Evolutionary conservation across 164 flowering plant species (phyloP).

Genomic region (Akebia trifoliata): DNA sequence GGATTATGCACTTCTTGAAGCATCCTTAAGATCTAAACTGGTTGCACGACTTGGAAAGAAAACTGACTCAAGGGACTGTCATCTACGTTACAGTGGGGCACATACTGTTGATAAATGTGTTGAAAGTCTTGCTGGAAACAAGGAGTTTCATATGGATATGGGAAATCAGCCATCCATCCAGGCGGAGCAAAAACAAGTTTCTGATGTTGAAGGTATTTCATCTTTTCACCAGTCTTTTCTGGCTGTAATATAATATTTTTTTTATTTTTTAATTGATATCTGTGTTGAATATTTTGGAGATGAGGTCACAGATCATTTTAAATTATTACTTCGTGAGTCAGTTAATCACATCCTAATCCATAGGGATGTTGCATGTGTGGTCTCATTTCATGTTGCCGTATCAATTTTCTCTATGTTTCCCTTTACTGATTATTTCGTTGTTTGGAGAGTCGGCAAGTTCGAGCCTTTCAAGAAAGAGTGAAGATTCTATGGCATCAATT

Average conservation of each 20-base stretch:
- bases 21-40: slow-evolving; percentile 68
- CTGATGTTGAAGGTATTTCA: slow-evolving; percentile 35
- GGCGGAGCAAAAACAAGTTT: slow-evolving; percentile 25
- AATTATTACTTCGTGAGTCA: too few relatives aligned
- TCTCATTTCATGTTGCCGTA: too few relatives aligned
- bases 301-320: too few relatives aligned
- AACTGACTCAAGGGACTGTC: slow-evolving; percentile 23
- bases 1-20: slow-evolving; percentile 64
- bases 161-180: slow-evolving; percentile 13
- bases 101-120: slow-evolving; percentile 20
- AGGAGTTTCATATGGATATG: slow-evolving; percentile 19
- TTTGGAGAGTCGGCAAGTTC: too few relatives aligned
- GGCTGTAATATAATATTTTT: not conserved
- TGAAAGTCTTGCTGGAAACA: slow-evolving; percentile 30
- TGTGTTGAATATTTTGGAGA: not conserved
- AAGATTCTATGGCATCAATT: too few relatives aligned
- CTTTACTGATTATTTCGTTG: too few relatives aligned
- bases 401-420: too few relatives aligned
- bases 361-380: too few relatives aligned
- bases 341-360: too few relatives aligned
- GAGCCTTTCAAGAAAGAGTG: too few relatives aligned
- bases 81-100: slow-evolving; percentile 14
- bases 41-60: slow-evolving; percentile 50
- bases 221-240: not conserved
- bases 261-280: not conserved